Conservation (phyloP, 2,329 filamentous ascomycete genomes). For the Botrytis galanthina region DNA sequence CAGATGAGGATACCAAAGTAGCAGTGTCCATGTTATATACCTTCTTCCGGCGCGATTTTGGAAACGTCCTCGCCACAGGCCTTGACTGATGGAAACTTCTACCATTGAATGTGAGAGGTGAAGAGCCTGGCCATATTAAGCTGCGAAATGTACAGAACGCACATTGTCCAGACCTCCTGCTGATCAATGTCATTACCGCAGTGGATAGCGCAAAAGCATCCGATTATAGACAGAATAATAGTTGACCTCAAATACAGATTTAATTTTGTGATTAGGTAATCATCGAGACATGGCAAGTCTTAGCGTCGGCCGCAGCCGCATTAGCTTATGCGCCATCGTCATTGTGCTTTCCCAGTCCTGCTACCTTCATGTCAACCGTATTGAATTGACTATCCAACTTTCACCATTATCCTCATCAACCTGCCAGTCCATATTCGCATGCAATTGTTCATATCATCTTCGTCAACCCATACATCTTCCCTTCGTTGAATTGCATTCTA, state of each 20-base stretch:
- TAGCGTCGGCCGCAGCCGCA: slow-evolving; percentile 5
- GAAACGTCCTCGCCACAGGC: not conserved
- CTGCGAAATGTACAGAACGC: slow-evolving; percentile 43
- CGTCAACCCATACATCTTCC: not conserved
- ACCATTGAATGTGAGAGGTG: slow-evolving; percentile 14
- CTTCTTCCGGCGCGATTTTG: not conserved
- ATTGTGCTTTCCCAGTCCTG: slow-evolving; percentile 4
- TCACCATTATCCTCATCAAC: not conserved
- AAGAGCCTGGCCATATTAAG: slow-evolving; percentile 33
- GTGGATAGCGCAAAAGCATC: not conserved
- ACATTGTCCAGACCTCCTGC: slow-evolving; percentile 41
- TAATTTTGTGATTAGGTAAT: slow-evolving; percentile 13
- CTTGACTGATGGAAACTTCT: slow-evolving; percentile 20
- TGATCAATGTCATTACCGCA: slow-evolving; percentile 43
- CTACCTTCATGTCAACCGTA: not conserved
- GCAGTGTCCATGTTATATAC: not conserved
- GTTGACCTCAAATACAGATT: not conserved
- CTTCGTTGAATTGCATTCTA: not conserved
- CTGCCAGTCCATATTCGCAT: not conserved
- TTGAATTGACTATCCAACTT: not conserved
- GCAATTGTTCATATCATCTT: not conserved
- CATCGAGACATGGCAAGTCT: not conserved
- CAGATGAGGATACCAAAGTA: not conserved
- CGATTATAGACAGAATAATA: not conserved
- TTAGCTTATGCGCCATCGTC: slow-evolving; percentile 2